phyloP scores from a whole-genome alignment of 352 stramenopile species.

The Globisporangium megalacanthum region DNA sequence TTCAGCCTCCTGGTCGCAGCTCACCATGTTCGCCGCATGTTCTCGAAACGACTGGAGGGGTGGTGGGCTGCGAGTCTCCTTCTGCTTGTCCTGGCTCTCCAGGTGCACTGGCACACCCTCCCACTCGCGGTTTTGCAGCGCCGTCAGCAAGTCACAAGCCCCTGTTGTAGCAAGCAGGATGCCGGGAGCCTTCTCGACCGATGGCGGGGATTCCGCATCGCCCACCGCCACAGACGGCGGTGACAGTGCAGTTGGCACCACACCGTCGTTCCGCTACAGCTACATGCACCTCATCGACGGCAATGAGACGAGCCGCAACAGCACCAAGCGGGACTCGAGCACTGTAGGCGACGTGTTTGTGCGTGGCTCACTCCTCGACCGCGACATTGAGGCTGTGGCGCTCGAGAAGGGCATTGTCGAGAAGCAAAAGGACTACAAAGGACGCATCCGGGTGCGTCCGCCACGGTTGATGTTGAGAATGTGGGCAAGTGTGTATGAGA shows the following conservation, averaged over 20 bases:
- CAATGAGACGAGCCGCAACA: slow-evolving; percentile 5
- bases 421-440: slow-evolving; percentile 16
- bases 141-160: no score
- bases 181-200: not conserved
- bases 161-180: not conserved
- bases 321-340: slow-evolving; percentile 2
- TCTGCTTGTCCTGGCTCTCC: no score
- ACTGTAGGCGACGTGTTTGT: slow-evolving; percentile 14
- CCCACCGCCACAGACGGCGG: not conserved
- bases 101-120: no score
- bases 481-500: no score
- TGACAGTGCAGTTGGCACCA: not conserved
- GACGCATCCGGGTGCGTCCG: slow-evolving; percentile 16
- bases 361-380: slow-evolving; percentile 17
- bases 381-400: slow-evolving; percentile 14
- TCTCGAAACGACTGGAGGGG: no score
- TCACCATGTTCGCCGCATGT: no score
- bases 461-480: no score
- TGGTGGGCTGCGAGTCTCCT: no score
- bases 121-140: no score
- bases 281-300: slow-evolving; percentile 9
- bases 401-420: slow-evolving; percentile 5
- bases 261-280: slow-evolving; percentile 15
- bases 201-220: not conserved
- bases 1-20: no score